A percentile compares a stretch with the other conserved stretches of the same genome.
Conservation (phyloP, 768 basidiomycete genomes). For the Pilatotrama ljubarskyi region DNA sequence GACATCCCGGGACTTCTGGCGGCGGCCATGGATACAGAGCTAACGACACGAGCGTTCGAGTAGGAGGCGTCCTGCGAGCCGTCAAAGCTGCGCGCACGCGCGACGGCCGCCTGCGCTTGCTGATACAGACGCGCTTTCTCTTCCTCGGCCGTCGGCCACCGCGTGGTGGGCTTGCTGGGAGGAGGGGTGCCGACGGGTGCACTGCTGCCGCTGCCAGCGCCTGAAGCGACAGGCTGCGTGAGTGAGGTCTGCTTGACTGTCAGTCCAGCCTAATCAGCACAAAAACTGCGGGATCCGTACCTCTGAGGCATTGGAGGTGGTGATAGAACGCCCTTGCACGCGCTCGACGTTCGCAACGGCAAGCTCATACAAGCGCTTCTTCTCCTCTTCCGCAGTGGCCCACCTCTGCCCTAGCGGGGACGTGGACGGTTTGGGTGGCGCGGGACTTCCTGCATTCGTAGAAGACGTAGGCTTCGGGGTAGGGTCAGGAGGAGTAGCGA, state of each 20-base stretch:
- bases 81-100: slow-evolving; percentile 50
- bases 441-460: not conserved
- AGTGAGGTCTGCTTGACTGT: not conserved
- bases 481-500: not conserved
- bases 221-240: not conserved
- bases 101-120: slow-evolving; percentile 66
- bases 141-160: slow-evolving; percentile 72
- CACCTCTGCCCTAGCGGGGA: slow-evolving; percentile 13
- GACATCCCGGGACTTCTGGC: slow-evolving; percentile 32
- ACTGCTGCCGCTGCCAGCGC: not conserved
- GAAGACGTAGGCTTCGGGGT: not conserved
- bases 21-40: slow-evolving; percentile 10
- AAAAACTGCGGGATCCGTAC: not conserved
- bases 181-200: not conserved
- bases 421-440: not conserved
- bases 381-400: slow-evolving; percentile 47
- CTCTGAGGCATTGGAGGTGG: slow-evolving; percentile 25
- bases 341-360: slow-evolving; percentile 42
- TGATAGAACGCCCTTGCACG: slow-evolving; percentile 37
- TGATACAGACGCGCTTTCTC: slow-evolving; percentile 76
- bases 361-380: slow-evolving; percentile 40
- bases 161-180: slow-evolving; percentile 24
- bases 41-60: slow-evolving; percentile 24
- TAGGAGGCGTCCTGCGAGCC: slow-evolving; percentile 21
- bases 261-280: not conserved